A percentile compares a stretch with the other conserved stretches of the same genome.
Evolutionary conservation across 257 asterid genomes (phyloP).

Genomic region (Solanum tacnaense): DNA sequence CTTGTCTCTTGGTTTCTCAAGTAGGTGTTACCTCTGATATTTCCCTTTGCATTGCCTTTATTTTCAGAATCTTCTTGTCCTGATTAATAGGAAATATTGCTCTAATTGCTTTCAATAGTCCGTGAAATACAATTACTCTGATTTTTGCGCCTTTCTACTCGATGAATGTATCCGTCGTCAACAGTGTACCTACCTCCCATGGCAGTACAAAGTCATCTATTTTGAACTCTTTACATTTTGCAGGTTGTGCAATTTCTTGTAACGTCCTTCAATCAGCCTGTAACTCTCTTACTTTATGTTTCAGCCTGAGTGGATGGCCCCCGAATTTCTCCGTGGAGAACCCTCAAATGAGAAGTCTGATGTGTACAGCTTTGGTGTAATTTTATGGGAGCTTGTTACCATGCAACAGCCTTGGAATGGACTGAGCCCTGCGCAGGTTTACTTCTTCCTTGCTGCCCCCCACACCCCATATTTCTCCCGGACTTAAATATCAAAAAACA

Average conservation of each 20-base stretch:
- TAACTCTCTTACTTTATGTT: slow-evolving; percentile 32
- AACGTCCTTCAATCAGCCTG: slow-evolving; percentile 12
- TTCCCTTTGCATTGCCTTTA: not conserved
- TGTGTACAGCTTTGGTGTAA: slow-evolving; percentile 85
- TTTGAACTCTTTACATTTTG: slow-evolving; percentile 2
- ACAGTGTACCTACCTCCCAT: not conserved
- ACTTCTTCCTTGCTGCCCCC: not conserved
- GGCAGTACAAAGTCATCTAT: not conserved
- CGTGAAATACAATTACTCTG: not conserved
- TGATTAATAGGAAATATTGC: not conserved
- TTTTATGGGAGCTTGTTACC: slow-evolving; percentile 90
- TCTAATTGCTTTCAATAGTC: not conserved
- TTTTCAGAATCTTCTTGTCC: not conserved
- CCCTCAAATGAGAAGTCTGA: slow-evolving; percentile 96
- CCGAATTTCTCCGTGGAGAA: slow-evolving; percentile 96
- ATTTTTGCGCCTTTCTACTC: not conserved
- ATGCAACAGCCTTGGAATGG: slow-evolving; percentile 96
- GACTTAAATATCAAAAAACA: not conserved
- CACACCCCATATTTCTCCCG: not conserved
- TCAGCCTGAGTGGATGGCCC: slow-evolving; percentile 99
- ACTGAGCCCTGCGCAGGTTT: slow-evolving; percentile 91
- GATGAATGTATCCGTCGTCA: not conserved
- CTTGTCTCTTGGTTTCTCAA: not conserved
- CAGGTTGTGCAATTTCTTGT: slow-evolving; percentile 12
- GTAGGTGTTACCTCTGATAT: not conserved